Conservation (phyloP, 163 green algal species). For the Picocystis sp. region DNA sequence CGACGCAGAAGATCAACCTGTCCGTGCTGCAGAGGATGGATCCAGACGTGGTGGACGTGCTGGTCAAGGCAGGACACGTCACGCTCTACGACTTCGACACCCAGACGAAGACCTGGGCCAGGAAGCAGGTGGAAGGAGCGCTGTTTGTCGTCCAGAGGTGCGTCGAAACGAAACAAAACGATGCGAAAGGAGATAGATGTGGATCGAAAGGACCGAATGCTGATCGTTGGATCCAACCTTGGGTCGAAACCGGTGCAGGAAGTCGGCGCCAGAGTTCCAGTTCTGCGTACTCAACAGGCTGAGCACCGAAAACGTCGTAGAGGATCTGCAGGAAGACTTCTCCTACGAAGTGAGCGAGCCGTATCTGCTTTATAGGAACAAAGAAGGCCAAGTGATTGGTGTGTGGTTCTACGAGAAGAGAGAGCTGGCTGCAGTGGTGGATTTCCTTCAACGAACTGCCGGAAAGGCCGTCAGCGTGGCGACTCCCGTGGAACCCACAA, state of each 20-base stretch:
- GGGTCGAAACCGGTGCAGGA: too few relatives aligned
- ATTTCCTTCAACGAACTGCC: too few relatives aligned
- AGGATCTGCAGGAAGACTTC: constrained; percentile 21
- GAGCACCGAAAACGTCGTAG: constrained; percentile 23
- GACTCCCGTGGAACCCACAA: too few relatives aligned
- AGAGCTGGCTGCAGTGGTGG: constrained; percentile 2
- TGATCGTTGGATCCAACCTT: too few relatives aligned
- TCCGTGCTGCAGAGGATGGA: constrained; percentile 20
- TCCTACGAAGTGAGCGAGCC: constrained; percentile 18
- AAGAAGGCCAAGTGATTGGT: constrained; percentile 16
- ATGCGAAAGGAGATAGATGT: too few relatives aligned
- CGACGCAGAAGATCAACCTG: constrained; percentile 18
- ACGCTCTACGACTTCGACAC: constrained; percentile 28
- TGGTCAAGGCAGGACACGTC: constrained; percentile 17
- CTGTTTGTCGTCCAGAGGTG: constrained; percentile 9
- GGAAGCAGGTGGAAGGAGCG: constrained; percentile 9
- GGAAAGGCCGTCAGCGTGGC: too few relatives aligned
- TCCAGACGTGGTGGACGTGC: constrained; percentile 17
- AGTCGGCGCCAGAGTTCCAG: constrained; percentile 13
- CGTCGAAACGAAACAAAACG: neutral
- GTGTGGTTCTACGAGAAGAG: constrained; percentile 25
- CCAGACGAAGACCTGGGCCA: constrained; percentile 10
- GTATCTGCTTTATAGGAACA: constrained; percentile 21
- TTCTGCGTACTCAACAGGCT: constrained; percentile 26
- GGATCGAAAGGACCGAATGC: too few relatives aligned